Percentiles rank a stretch among this genome's conserved stretches.
Evolutionary conservation across 2,329 filamentous ascomycete genomes (phyloP).

Genomic region (Lachnellula subtilissima): DNA sequence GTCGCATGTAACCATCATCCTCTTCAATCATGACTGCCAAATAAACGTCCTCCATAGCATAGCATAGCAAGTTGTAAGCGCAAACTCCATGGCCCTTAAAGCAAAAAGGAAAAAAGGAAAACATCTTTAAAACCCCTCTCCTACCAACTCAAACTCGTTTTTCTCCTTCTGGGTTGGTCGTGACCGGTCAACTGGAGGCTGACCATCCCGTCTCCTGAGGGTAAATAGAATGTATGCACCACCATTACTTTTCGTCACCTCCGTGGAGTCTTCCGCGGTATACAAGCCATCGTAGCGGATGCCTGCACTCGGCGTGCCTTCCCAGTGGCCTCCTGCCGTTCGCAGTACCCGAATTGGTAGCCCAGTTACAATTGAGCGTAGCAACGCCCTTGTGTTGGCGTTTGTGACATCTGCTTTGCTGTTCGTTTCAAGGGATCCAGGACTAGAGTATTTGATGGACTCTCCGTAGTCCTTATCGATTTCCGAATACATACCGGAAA

Average conservation of each 20-base stretch:
- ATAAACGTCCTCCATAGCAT: too few relatives aligned
- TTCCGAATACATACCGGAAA: background rate
- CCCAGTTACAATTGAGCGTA: background rate
- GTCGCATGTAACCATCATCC: too few relatives aligned
- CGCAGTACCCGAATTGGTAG: constrained; percentile 4
- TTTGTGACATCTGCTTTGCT: background rate
- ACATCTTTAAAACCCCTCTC: background rate
- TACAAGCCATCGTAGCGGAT: constrained; percentile 9
- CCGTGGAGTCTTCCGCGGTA: background rate
- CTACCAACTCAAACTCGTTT: background rate
- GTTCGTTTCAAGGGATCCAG: background rate
- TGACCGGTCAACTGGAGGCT: background rate
- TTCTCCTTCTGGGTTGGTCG: background rate
- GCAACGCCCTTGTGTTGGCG: background rate
- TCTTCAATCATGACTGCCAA: too few relatives aligned
- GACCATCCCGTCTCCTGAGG: background rate
- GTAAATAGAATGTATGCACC: background rate
- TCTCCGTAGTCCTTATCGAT: constrained; percentile 1
- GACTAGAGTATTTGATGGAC: background rate
- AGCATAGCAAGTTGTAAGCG: background rate
- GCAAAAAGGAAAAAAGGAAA: background rate
- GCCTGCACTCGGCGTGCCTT: background rate
- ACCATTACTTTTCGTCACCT: background rate
- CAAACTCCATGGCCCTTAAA: background rate
- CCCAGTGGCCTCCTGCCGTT: background rate